Conservation (phyloP, 148 eudicot species). For the Camellia sinensis region DNA sequence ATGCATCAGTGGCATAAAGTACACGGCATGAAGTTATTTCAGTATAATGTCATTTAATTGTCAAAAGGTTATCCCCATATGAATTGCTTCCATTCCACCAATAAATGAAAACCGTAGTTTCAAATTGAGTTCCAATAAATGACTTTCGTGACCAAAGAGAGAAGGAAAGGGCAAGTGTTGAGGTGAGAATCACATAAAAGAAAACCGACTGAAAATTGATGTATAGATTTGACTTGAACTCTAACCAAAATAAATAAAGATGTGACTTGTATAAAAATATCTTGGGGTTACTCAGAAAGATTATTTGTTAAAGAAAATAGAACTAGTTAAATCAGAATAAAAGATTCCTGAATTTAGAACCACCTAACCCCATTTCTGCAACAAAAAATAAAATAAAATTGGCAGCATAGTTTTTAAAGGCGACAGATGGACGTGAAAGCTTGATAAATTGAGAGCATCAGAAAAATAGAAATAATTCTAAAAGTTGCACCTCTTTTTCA, state of each 20-base stretch:
- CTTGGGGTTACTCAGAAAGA: neutral
- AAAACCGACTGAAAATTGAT: neutral
- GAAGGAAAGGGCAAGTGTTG: neutral
- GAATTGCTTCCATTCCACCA: constrained; percentile 2
- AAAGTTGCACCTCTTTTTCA: neutral
- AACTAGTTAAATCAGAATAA: constrained; percentile 8
- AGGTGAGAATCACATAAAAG: constrained; percentile 8
- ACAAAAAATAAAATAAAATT: neutral
- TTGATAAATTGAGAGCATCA: neutral
- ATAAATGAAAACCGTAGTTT: neutral
- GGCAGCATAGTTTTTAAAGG: neutral
- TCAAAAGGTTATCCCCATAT: constrained; percentile 13
- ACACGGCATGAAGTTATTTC: constrained; percentile 13
- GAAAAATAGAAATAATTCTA: neutral
- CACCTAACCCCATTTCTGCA: neutral
- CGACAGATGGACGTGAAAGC: no score
- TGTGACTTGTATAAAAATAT: neutral
- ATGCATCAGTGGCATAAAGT: constrained; percentile 15
- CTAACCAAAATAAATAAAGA: neutral
- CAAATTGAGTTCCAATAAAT: constrained; percentile 6
- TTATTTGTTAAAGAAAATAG: neutral
- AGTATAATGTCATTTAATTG: neutral
- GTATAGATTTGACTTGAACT: constrained; percentile 7
- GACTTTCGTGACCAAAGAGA: neutral
- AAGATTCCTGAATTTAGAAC: neutral